Base-by-base conservation (phyloP, 208 protist genomes). In the Crithidia brevicula region DNA sequence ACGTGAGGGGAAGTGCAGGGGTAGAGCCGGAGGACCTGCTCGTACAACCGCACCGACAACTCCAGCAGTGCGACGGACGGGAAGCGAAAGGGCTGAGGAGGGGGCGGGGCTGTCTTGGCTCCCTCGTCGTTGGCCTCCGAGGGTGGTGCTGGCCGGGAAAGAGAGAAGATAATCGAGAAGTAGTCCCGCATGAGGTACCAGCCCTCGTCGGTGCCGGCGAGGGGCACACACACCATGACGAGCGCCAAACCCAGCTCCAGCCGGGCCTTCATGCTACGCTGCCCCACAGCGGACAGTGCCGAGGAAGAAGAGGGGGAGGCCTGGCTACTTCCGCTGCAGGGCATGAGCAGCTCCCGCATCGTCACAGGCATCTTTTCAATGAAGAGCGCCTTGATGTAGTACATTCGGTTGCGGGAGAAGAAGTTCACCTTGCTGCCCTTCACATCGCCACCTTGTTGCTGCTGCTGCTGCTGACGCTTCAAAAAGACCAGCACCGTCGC, bases 301-400 rank as follows among this genome's bases (percentile, higher is more conserved):
- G 50, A 18, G 7, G 50, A 2, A n/a, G 50, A 23, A 56, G 28
- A 16, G 3, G 50, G 8, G 43, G 34, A 18, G 27, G 20, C 27
- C 52, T 42, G n/a, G n/a, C n/a, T 22, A 15, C 28, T 23, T 13
- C 36, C 33, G 38, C 22, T 31, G 4, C 42, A 27, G n/a, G 50
- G 53, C 16, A 53, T 31, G 43, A 87, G 49, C 25, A 94, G 54
- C 68, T 91, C 83, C 4, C 62, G 75, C 60, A 92, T 83, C 4
- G 89, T 91, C 25, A 92, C 70, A 5, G 89, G 89, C 36, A 92
- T 73, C 57, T 80, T 79, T 0, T 67, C 50, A 18, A 85, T 67
- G 53, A 94, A 92, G 20, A 91, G 58, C 7, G 81, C 75, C 40
- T 82, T 82, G 23, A 89, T 67, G 18, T 72, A 71, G 47, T 79